These are phyloP conservation scores for Medicago truncatula DNA, from an alignment of 306 rosid species.

Conservation along the genomic window MtrunA17r5.0-ANR NC_053045.1:51959501-51960000, in stretches of 20 bases:
- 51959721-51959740: slow-evolving; percentile 62
- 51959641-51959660: slow-evolving; percentile 64
- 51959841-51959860: slow-evolving; percentile 48
- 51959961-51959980: slow-evolving; percentile 53
- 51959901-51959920: slow-evolving; percentile 56
- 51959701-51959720: slow-evolving; percentile 89
- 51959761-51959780: slow-evolving; percentile 94
- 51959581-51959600: slow-evolving; percentile 48
- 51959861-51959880: slow-evolving; percentile 48
- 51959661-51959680: slow-evolving; percentile 62
- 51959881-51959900: slow-evolving; percentile 24
- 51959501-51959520: slow-evolving; percentile 66
- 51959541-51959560: slow-evolving; percentile 61
- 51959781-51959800: slow-evolving; percentile 85
- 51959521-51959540: slow-evolving; percentile 58
- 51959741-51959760: slow-evolving; percentile 81
- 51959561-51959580: slow-evolving; percentile 52
- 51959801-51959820: slow-evolving; percentile 81
- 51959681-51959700: slow-evolving; percentile 60
- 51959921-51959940: slow-evolving; percentile 67
- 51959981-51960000: slow-evolving; percentile 36
- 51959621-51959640: slow-evolving; percentile 47
- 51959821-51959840: slow-evolving; percentile 80
- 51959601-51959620: slow-evolving; percentile 14
- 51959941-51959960: slow-evolving; percentile 67